Evolutionary conservation across 768 basidiomycete species (phyloP), one percentile per base, ranked within the genome.

Genomic region (Serpula lacrymans): DNA sequence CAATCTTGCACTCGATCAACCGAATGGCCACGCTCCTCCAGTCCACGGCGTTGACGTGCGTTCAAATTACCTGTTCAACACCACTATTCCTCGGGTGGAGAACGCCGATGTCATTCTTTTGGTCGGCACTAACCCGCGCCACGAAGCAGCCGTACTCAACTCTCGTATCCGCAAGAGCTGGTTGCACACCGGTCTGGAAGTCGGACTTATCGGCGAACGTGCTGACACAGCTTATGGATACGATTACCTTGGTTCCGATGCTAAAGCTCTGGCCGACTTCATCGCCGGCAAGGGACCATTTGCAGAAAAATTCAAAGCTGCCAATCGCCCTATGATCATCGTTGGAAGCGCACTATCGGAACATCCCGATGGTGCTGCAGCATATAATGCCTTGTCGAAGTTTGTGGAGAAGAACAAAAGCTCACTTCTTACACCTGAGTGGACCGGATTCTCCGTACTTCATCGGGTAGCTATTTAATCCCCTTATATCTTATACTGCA

Each of bases 71-170:
- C 81, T 95, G 27, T 96, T 99, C 75, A 97, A 97, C 67, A 72
- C 85, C 7, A 90, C 87, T 17, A 91, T 99, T 43, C 82, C 91
- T 20, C 88, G 88, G 17, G 74, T 95, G 20, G 96, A 96, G 57
- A 71, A 82, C 33, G 94, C 96, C 17, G 96, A 99, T 52, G 89
- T 69, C 14, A 89, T 99, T 49, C 79, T 98, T 6, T 78, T 99
- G 21, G 80, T 98, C 51, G 96, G 95, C 42, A 96, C 93, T 30
- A 96, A 98, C 67, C 95, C 95, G 8, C 76, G 96, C 14, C 94
- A 97, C 59, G 96, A 99, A 64, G 96, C 93, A 4, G 87, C 96
- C 16, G 94, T 97, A 41, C 73, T 98, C 50, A 99, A 98, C 73
- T 92, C 94, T 18, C 89, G 96, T 47, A 90, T 99, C 54, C 80